phyloP scores from a whole-genome alignment of 306 rosid genomes.

The Trifolium fragiferum region DNA sequence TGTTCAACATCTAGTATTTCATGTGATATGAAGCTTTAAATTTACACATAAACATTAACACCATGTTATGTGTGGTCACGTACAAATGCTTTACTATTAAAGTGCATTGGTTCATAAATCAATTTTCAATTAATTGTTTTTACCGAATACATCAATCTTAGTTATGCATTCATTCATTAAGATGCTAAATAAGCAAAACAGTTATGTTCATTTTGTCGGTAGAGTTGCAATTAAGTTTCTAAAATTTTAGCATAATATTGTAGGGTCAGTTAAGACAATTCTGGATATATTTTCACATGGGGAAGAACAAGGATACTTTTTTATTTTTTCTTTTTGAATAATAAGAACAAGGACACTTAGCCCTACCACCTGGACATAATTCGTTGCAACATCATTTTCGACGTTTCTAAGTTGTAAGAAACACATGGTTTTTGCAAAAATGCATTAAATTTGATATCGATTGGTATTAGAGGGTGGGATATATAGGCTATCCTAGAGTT shows the following conservation, averaged over 20 bases:
- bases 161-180: slow-evolving; percentile 19
- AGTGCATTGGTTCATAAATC: neutral
- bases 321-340: too few relatives aligned
- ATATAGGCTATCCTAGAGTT: too few relatives aligned
- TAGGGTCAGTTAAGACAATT: slow-evolving; percentile 33
- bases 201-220: slow-evolving; percentile 40
- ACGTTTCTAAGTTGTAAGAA: slow-evolving; percentile 25
- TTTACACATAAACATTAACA: too few relatives aligned
- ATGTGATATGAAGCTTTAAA: too few relatives aligned
- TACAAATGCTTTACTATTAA: neutral
- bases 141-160: neutral
- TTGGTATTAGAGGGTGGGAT: too few relatives aligned
- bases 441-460: neutral
- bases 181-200: neutral
- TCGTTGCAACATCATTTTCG: slow-evolving; percentile 13
- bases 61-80: too few relatives aligned
- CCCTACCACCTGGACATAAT: slow-evolving; percentile 31
- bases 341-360: slow-evolving; percentile 1
- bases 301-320: neutral
- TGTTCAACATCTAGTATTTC: too few relatives aligned
- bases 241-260: neutral
- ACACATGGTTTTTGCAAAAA: neutral
- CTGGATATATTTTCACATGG: slow-evolving; percentile 32
- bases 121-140: too few relatives aligned
- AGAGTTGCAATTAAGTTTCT: neutral